Percentiles rank a stretch among this genome's conserved stretches.
These are phyloP conservation scores for Leccinum olivaceopallidum DNA, from an alignment of 768 basidiomycete species.

Conservation along the genomic window DNA sequence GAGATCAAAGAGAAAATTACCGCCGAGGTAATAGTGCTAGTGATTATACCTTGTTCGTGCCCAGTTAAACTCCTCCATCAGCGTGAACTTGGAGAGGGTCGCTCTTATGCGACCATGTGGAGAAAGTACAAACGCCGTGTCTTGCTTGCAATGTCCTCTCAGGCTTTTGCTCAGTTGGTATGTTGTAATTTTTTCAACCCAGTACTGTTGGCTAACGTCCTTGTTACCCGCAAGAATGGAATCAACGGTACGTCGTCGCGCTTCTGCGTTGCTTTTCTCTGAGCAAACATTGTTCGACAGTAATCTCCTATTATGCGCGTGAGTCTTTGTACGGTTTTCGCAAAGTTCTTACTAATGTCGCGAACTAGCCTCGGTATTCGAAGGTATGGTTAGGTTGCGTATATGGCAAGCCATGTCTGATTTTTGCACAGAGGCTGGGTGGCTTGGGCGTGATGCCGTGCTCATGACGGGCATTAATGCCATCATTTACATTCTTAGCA, in stretches of 20 bases:
- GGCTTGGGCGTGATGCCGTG: conserved; percentile 91
- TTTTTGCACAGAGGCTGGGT: conserved; percentile 74
- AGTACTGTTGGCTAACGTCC: conserved; percentile 2
- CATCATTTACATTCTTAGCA: conserved; percentile 75
- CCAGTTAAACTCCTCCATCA: conserved; percentile 30
- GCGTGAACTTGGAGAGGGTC: conserved; percentile 74
- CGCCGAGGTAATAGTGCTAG: conserved; percentile 52
- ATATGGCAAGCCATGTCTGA: conserved; percentile 3
- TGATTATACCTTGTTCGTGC: neutral
- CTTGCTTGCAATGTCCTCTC: conserved; percentile 91
- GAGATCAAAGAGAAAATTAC: conserved; percentile 85
- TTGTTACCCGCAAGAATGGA: conserved; percentile 63
- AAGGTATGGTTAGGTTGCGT: conserved; percentile 51
- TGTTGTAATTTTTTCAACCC: conserved; percentile 30
- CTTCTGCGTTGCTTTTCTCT: conserved; percentile 6
- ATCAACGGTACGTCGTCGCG: conserved; percentile 72
- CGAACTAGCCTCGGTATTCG: conserved; percentile 78
- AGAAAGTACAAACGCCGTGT: conserved; percentile 83
- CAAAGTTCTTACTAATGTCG: conserved; percentile 12
- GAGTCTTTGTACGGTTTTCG: conserved; percentile 33
- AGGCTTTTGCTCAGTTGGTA: conserved; percentile 93
- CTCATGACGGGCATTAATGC: conserved; percentile 96
- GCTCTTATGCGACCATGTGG: conserved; percentile 85
- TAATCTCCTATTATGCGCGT: conserved; percentile 95
- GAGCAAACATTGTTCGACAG: conserved; percentile 38